Percentiles rank a stretch among this genome's conserved stretches.
Conservation (phyloP, 495 filamentous ascomycete genomes). For the Hyaloscypha variabilis region DNA sequence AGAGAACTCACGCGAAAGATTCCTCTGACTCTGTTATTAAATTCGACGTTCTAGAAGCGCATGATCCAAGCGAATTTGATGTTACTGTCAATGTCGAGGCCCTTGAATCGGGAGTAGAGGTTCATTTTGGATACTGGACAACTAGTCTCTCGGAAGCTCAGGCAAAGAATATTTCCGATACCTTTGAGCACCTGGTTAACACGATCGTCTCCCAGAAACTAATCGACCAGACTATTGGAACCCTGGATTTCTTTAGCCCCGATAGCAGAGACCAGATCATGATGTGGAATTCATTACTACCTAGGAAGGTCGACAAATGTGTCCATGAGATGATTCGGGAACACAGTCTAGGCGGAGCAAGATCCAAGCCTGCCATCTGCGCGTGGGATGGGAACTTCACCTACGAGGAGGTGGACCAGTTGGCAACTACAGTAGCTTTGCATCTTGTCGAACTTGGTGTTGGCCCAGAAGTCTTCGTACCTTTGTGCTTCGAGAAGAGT, state of each 20-base stretch:
- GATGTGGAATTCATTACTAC: conserved; percentile 16
- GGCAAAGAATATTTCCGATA: too few relatives aligned
- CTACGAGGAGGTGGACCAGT: conserved; percentile 27
- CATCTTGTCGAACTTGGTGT: conserved; percentile 16
- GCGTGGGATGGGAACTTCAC: conserved; percentile 42
- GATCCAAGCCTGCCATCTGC: conserved; percentile 6
- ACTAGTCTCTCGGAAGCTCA: too few relatives aligned
- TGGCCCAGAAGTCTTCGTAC: conserved; percentile 13
- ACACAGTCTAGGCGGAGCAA: conserved; percentile 33
- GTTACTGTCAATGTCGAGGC: too few relatives aligned
- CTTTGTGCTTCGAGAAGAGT: conserved; percentile 46
- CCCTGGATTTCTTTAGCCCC: background rate
- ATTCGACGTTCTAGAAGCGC: too few relatives aligned
- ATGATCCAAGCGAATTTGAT: too few relatives aligned
- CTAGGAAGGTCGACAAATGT: conserved; percentile 33
- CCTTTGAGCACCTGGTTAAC: too few relatives aligned
- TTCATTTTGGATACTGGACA: too few relatives aligned
- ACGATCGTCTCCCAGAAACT: too few relatives aligned
- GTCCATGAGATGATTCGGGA: conserved; percentile 49
- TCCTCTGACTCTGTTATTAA: too few relatives aligned
- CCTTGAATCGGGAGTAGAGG: too few relatives aligned
- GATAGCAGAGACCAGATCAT: background rate
- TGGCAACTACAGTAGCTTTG: conserved; percentile 1
- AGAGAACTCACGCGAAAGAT: too few relatives aligned
- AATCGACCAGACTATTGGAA: conserved; percentile 22